Conservation (phyloP, 192 early-diverging fungal species). For the Podila clonocystis region DNA sequence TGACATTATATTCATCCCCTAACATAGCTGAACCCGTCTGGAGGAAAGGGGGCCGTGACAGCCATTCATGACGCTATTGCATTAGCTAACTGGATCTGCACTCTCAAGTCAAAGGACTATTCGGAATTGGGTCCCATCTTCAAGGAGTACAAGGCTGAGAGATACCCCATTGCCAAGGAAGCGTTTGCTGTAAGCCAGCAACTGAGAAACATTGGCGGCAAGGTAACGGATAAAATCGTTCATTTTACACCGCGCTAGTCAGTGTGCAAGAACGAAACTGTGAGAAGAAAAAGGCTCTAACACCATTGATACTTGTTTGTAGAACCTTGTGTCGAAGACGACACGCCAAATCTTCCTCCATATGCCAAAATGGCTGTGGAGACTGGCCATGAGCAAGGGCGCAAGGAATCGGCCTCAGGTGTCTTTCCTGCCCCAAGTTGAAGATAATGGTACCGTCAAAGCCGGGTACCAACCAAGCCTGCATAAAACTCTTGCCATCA, state of each 20-base stretch:
- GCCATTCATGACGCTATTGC: slow-evolving; percentile 5
- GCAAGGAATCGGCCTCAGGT: background rate
- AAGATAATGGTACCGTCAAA: background rate
- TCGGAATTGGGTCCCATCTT: background rate
- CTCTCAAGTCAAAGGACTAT: background rate
- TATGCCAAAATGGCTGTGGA: background rate
- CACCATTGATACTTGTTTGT: background rate
- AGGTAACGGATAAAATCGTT: background rate
- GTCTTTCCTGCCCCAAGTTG: background rate
- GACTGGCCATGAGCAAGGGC: background rate
- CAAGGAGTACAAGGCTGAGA: slow-evolving; percentile 2
- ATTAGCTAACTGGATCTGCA: slow-evolving; percentile 7
- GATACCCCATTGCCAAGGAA: background rate
- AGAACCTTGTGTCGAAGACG: background rate
- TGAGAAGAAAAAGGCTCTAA: no score
- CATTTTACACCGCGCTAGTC: no score
- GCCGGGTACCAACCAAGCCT: no score
- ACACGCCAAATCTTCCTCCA: background rate
- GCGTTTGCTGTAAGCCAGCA: background rate
- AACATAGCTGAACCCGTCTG: background rate
- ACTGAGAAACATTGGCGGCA: slow-evolving; percentile 1
- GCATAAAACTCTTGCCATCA: background rate
- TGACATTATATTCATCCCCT: no score
- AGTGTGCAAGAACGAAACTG: no score
- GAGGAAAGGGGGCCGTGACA: background rate